A percentile compares a stretch with the other conserved stretches of the same genome.
Conservation (phyloP, 208 protist species). For the Crithidia sp. region DNA sequence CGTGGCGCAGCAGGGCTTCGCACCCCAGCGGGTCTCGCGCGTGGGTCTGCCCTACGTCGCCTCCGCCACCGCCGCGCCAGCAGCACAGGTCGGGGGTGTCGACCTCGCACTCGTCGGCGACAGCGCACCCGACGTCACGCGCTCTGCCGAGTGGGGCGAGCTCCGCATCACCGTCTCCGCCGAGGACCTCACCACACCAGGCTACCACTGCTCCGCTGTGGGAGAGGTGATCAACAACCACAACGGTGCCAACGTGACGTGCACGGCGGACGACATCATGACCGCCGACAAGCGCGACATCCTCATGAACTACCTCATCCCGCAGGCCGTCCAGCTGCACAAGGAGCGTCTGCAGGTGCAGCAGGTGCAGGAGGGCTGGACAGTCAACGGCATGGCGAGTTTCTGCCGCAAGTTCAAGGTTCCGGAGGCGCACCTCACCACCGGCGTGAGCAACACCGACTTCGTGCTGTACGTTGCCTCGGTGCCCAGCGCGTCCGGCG, state of each 20-base stretch:
- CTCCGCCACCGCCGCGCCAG: too few species aligned
- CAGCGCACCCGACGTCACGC: too few species aligned
- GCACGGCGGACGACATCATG: constrained; percentile 37
- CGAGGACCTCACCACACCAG: too few species aligned
- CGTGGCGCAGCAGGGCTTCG: too few species aligned
- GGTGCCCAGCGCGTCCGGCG: constrained; percentile 18
- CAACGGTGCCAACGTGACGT: constrained; percentile 7
- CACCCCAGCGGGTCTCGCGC: too few species aligned
- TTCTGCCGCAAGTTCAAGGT: constrained; percentile 10
- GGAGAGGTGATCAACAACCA: too few species aligned
- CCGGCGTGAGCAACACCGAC: constrained; percentile 50
- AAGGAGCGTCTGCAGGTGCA: constrained; percentile 51
- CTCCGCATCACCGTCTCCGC: too few species aligned
- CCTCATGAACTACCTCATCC: constrained; percentile 40
- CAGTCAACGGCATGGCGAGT: constrained; percentile 15
- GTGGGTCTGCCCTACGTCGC: too few species aligned
- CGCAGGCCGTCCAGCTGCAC: constrained; percentile 56
- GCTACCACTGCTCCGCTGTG: too few species aligned
- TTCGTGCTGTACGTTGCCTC: constrained; percentile 75
- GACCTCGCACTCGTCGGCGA: too few species aligned
- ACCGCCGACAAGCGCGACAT: constrained; percentile 39
- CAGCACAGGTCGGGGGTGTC: too few species aligned
- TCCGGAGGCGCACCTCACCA: constrained; percentile 35
- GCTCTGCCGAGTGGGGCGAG: too few species aligned
- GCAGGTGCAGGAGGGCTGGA: constrained; percentile 21